These are phyloP conservation scores for Agaricus blazei DNA, from an alignment of 768 basidiomycete genomes.

Conservation along the genomic window DNA sequence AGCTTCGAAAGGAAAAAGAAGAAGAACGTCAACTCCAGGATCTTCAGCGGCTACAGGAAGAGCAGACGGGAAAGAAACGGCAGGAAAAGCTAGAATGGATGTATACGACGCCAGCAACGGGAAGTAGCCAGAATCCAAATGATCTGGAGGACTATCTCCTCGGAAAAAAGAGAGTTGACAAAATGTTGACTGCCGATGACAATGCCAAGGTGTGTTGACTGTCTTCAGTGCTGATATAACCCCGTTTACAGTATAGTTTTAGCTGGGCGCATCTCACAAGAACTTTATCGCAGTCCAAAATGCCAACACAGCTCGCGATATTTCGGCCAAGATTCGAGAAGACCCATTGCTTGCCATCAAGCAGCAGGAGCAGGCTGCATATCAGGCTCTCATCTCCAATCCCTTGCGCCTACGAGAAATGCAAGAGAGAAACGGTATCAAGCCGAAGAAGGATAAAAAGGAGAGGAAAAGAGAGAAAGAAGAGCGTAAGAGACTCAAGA, in stretches of 20 bases:
- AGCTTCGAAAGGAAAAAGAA: conserved; percentile 95
- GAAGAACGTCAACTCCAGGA: conserved; percentile 97
- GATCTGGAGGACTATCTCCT: conserved; percentile 96
- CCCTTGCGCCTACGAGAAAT: conserved; percentile 79
- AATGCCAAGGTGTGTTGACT: conserved; percentile 68
- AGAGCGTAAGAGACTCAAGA: conserved; percentile 37
- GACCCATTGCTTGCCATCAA: conserved; percentile 98
- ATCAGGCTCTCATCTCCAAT: conserved; percentile 81
- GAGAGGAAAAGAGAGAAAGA: conserved; percentile 49
- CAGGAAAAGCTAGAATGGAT: conserved; percentile 98
- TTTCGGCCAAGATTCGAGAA: conserved; percentile 91
- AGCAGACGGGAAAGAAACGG: conserved; percentile 91
- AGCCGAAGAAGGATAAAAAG: conserved; percentile 73
- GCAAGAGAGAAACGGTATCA: conserved; percentile 78
- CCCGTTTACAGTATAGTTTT: not conserved
- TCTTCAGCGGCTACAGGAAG: conserved; percentile 91
- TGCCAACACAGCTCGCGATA: conserved; percentile 84
- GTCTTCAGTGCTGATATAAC: not conserved
- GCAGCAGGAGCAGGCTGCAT: conserved; percentile 93
- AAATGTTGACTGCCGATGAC: conserved; percentile 88
- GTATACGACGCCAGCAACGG: conserved; percentile 96
- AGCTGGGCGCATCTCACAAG: conserved; percentile 86
- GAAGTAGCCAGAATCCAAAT: conserved; percentile 79
- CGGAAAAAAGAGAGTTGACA: conserved; percentile 97
- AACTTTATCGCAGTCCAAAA: conserved; percentile 94